Conservation (phyloP, 2,329 filamentous ascomycete species). For the Blastomyces silverae region DNA sequence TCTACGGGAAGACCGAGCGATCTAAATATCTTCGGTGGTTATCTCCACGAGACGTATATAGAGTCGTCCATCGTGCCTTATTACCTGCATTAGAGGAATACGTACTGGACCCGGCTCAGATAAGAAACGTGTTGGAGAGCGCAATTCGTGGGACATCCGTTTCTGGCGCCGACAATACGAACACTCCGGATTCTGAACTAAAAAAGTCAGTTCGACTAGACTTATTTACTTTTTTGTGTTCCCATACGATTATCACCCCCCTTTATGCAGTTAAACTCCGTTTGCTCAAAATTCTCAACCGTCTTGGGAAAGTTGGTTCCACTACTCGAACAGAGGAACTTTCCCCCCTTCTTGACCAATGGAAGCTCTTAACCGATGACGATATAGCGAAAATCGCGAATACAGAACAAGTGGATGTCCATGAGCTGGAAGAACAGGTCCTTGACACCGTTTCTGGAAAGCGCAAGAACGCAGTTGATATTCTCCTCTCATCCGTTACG, state of each 20-base stretch:
- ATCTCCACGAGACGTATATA: conserved; percentile 50
- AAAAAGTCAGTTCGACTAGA: conserved; percentile 58
- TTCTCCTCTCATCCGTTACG: conserved; percentile 48
- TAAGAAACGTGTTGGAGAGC: conserved; percentile 57
- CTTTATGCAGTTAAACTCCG: conserved; percentile 61
- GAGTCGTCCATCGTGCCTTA: conserved; percentile 60
- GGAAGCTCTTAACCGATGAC: conserved; percentile 52
- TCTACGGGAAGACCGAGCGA: conserved; percentile 57
- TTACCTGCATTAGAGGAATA: conserved; percentile 76
- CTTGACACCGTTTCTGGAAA: conserved; percentile 50
- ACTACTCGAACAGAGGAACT: conserved; percentile 65
- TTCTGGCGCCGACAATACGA: conserved; percentile 34
- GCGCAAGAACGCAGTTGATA: conserved; percentile 52
- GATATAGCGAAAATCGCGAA: conserved; percentile 48
- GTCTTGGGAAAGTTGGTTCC: conserved; percentile 64
- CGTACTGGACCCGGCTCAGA: conserved; percentile 66
- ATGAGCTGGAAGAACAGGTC: conserved; percentile 49
- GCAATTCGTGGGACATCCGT: conserved; percentile 49
- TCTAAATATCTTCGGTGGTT: conserved; percentile 52
- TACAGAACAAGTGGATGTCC: conserved; percentile 43
- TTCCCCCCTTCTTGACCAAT: conserved; percentile 65
- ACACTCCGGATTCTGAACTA: conserved; percentile 43
- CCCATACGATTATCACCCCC: conserved; percentile 64
- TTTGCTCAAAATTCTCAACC: conserved; percentile 65
- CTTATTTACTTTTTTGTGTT: conserved; percentile 64